Percentiles rank a stretch among this genome's conserved stretches.
Conservation (phyloP, 768 basidiomycete species). For the Suillus spraguei region DNA sequence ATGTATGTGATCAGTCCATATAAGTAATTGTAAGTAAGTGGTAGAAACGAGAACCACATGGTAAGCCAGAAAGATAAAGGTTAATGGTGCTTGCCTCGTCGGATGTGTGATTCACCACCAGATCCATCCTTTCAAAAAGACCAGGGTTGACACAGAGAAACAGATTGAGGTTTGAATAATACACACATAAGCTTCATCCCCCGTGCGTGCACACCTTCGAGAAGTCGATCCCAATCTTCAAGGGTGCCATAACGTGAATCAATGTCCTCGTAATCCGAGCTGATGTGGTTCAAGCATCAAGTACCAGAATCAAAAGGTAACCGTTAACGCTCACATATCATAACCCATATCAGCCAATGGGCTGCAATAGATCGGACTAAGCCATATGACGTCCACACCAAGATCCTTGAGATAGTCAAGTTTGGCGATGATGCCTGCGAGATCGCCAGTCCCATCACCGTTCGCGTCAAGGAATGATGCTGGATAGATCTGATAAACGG, state of each 20-base stretch:
- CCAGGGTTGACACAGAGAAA: slow-evolving; percentile 15
- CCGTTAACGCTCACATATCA: slow-evolving; percentile 51
- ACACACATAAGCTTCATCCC: slow-evolving; percentile 73
- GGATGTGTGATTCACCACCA: slow-evolving; percentile 76
- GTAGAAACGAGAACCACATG: slow-evolving; percentile 11
- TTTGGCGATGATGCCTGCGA: slow-evolving; percentile 64
- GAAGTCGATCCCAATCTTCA: slow-evolving; percentile 57
- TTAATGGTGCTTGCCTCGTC: slow-evolving; percentile 46
- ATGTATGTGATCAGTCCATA: slow-evolving; percentile 10
- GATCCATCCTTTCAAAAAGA: slow-evolving; percentile 58
- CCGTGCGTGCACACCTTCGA: slow-evolving; percentile 55
- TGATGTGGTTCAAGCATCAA: slow-evolving; percentile 24
- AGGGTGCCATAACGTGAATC: slow-evolving; percentile 68
- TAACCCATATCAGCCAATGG: slow-evolving; percentile 86
- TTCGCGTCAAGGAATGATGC: slow-evolving; percentile 73
- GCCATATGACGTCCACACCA: slow-evolving; percentile 70
- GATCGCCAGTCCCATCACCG: slow-evolving; percentile 69
- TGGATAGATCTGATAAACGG: slow-evolving; percentile 73
- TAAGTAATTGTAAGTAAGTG: no score
- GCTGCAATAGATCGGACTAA: slow-evolving; percentile 75
- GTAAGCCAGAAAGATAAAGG: slow-evolving; percentile 1
- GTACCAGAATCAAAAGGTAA: not conserved
- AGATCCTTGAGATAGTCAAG: slow-evolving; percentile 70
- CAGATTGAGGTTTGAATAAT: not conserved
- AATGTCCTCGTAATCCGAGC: slow-evolving; percentile 66